phyloP scores from a whole-genome alignment of 1,139 yeast species.

The Casaregolazyma suthepensis region DNA sequence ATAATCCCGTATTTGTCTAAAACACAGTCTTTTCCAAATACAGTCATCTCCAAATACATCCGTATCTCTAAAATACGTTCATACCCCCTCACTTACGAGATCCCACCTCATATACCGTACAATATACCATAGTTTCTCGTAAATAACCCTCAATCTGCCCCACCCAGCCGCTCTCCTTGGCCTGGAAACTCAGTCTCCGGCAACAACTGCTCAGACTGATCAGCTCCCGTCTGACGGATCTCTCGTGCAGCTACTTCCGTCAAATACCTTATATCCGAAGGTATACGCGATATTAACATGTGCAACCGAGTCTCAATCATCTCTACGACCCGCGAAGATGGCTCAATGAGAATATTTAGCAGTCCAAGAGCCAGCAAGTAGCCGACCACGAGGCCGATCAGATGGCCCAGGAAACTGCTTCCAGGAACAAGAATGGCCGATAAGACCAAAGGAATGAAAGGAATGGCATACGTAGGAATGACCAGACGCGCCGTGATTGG shows the following conservation, averaged over 20 bases:
- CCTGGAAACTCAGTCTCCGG: constrained; percentile 3
- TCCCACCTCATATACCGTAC: not conserved
- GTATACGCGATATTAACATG: constrained; percentile 46
- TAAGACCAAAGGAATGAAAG: constrained; percentile 49
- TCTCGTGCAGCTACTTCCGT: constrained; percentile 51
- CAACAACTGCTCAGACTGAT: not conserved
- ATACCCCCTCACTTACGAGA: not conserved
- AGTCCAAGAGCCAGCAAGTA: constrained; percentile 50
- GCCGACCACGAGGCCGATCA: constrained; percentile 48
- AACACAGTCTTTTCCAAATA: too few species aligned
- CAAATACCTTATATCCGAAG: constrained; percentile 47
- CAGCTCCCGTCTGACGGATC: constrained; percentile 14
- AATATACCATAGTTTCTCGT: not conserved
- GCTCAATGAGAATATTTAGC: constrained; percentile 48
- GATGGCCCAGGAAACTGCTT: constrained; percentile 72
- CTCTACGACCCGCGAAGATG: constrained; percentile 60
- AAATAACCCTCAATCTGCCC: not conserved
- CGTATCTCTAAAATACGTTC: too few species aligned
- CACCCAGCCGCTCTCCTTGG: constrained; percentile 6
- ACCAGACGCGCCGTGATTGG: constrained; percentile 22
- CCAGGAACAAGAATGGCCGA: constrained; percentile 47
- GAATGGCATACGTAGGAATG: constrained; percentile 59
- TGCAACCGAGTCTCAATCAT: constrained; percentile 58
- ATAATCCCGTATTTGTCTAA: not conserved
- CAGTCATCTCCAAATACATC: too few species aligned